Conservation (phyloP, 2,329 filamentous ascomycete species). For the Colletotrichum sp. region DNA sequence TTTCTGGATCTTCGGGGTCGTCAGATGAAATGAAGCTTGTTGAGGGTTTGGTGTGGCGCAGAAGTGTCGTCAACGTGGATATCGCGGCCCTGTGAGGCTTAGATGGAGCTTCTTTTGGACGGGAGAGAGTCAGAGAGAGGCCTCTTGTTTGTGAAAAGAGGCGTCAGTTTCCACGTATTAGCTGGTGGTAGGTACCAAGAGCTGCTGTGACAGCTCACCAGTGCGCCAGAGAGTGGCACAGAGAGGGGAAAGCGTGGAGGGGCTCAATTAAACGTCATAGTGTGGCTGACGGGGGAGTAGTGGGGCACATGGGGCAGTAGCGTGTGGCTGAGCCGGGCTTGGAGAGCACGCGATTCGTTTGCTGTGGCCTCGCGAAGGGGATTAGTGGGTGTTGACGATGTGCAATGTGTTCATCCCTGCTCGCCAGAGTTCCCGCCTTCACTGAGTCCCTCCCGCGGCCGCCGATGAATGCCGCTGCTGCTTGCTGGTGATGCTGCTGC, state of each 20-base stretch:
- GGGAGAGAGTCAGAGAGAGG: neutral
- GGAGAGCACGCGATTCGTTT: neutral
- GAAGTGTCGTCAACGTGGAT: slow-evolving; percentile 8
- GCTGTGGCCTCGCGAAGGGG: neutral
- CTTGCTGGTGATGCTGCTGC: neutral
- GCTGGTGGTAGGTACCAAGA: neutral
- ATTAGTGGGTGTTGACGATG: neutral
- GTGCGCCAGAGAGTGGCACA: neutral
- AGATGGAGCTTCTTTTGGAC: neutral
- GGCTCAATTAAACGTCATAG: slow-evolving; percentile 3
- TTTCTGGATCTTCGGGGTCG: neutral
- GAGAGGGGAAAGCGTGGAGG: slow-evolving; percentile 6
- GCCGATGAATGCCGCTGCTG: neutral
- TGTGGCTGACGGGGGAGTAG: neutral
- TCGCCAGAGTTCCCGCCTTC: neutral
- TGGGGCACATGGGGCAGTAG: neutral
- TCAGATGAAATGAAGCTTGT: neutral
- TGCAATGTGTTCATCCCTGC: neutral
- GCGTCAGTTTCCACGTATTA: neutral
- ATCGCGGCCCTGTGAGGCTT: neutral
- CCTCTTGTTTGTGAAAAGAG: neutral
- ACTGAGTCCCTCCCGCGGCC: too few relatives aligned
- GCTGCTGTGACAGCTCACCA: neutral
- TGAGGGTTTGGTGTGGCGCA: slow-evolving; percentile 1
- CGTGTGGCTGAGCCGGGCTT: neutral